Evolutionary conservation across 306 rosid genomes (phyloP), one percentile per base, ranked within the genome.

Genomic region (Comarum palustre): DNA sequence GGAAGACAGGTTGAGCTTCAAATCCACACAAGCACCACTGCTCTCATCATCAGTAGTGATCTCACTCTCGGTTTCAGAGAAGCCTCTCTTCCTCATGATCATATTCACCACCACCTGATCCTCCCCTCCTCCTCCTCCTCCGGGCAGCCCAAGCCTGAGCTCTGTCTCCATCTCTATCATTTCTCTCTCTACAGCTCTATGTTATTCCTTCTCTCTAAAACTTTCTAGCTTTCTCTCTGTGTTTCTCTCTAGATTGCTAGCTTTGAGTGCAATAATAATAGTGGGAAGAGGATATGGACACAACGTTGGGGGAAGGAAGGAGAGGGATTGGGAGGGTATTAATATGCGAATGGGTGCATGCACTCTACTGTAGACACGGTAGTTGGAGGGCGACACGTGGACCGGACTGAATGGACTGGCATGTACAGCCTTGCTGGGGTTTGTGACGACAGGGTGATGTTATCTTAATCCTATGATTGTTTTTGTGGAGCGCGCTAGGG

Each of bases 131-230:
- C 52, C 24, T 65, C 55, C 73, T 48, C 83, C 79, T 15, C 90
- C 94, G 10, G 96, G 96, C 58, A 88, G 19, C 39, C 96, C 96
- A 3, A 90, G 77, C 86, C 90, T 85, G 36, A 90, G 86, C 73
- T 90, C 94, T 11, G 97, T 90, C 82, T 88, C 97, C 77, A 86
- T 91, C 79, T 84, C 88, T 51, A 16, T 38, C 51, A 15, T 81
- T 45, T 70, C 39, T 64, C 31, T 22, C 45, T 71, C 47, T 72
- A 54, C 14, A 54, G 8, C 27, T 51, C 25, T n/a, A 20, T 51
- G 25, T 0, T n/a, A n/a, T n/a, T 69, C 68, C 63, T 68, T 80
- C 79, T 81, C 55, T 73, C 72, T 67, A 73, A 41, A 43, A 31
- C 38, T 38, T 43, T 58, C 39, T 72, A 62, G 39, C 52, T 59